Base-by-base conservation (phyloP, 768 basidiomycete species). In the Russula lepida region DNA sequence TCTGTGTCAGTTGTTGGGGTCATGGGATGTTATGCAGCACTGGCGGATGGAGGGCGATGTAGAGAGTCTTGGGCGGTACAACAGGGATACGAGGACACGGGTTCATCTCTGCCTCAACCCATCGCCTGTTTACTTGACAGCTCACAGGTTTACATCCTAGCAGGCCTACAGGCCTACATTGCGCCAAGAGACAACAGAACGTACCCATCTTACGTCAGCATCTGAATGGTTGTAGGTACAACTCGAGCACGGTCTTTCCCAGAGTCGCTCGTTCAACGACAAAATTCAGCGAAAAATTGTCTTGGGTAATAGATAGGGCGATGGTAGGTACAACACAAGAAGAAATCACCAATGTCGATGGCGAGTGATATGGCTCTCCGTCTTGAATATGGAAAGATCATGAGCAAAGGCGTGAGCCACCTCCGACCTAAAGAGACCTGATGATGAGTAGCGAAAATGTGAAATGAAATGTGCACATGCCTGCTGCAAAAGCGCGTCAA, bases 401-500 rank as follows among this genome's bases (percentile, higher is more conserved):
- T 43, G 46, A 41, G 59, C 8, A 4, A 23, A n/a, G 23, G 27
- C 8, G n/a, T 8, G 41, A 19, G 52, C 44, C 21, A 17, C 61
- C 61, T 37, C 61, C 61, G 19, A 62, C 37, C 61, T 62, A 35
- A 41, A 33, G 51, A 54, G 28, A 27, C 11, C 6, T 33, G 48
- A 37, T 15, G 37, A 46, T 58, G 44, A 58, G 61, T 12, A 2
- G 27, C 17, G 37, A 28, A 8, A 13, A 11, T 11, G 19, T 53
- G 30, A 53, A 27, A 33, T 17, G 21, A 21, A 8, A 35, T 23
- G 46, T 0, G 30, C 15, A 53, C 63, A 21, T 58, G 48, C 64
- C 61, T 65, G 64, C 13, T 65, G 56, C 48, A 65, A 21, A 52
- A 39, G 64, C 39, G 64, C 64, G 46, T 65, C 64, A 23, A 65